Evolutionary conservation across 306 rosid genomes (phyloP).

Genomic region (Ziziphus jujuba): DNA sequence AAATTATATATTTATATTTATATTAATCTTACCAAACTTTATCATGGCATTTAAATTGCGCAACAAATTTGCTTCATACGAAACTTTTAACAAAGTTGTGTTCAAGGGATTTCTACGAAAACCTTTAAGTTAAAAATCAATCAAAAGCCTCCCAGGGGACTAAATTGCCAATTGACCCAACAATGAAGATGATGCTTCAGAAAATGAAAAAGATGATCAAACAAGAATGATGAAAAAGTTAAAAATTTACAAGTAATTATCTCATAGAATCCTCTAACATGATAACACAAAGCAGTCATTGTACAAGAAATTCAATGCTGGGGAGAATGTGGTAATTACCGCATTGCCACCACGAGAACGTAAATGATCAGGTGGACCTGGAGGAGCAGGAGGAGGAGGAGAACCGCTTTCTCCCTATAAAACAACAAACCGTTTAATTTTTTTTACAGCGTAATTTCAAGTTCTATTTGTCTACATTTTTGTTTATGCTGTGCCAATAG

Average conservation of each 20-base stretch:
- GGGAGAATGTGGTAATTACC: conserved; percentile 42
- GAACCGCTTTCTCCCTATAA: conserved; percentile 57
- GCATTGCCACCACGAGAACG: conserved; percentile 47
- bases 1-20: background rate
- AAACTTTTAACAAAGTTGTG: background rate
- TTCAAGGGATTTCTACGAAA: background rate
- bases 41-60: background rate
- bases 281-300: background rate
- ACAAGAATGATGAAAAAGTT: background rate
- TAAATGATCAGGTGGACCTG: conserved; percentile 42
- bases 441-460: background rate
- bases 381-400: conserved; percentile 42
- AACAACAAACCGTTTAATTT: conserved; percentile 18
- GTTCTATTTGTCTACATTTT: background rate
- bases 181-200: background rate
- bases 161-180: background rate
- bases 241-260: background rate
- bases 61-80: background rate
- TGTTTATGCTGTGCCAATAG: background rate
- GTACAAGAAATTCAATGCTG: background rate
- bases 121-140: background rate
- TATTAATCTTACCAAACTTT: background rate
- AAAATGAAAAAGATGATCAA: background rate
- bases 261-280: background rate
- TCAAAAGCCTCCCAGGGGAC: background rate